Conservation (phyloP, 2,329 filamentous ascomycete species). For the Coniochaeta sp. region DNA sequence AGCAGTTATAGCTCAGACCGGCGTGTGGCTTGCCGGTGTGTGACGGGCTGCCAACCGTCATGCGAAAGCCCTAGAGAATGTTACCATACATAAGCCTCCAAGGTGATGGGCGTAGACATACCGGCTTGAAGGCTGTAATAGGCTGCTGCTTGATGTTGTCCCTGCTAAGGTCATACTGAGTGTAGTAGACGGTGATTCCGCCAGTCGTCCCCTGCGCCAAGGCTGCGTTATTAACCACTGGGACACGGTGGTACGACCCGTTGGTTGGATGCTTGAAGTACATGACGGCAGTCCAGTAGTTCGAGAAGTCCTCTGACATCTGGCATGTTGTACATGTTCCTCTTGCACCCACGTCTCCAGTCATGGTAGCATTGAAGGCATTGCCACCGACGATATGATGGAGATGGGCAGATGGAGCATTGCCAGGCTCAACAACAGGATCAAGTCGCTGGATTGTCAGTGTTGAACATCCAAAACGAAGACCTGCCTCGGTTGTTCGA, state of each 20-base stretch:
- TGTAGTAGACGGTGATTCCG: conserved; percentile 11
- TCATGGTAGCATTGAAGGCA: conserved; percentile 3
- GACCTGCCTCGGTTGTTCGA: neutral
- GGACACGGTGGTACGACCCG: conserved; percentile 11
- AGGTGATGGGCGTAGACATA: conserved; percentile 1
- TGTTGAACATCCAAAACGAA: conserved; percentile 3
- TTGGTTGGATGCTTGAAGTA: conserved; percentile 10
- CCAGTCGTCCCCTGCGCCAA: conserved; percentile 9
- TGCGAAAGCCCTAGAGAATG: conserved; percentile 10
- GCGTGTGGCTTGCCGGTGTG: conserved; percentile 3
- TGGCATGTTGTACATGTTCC: conserved; percentile 4
- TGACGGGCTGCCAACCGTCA: conserved; percentile 12
- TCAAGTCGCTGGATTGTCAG: conserved; percentile 5
- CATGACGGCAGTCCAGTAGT: conserved; percentile 10
- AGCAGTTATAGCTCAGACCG: conserved; percentile 12
- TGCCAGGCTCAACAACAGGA: conserved; percentile 4
- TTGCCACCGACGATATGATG: conserved; percentile 7
- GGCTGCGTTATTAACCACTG: conserved; percentile 7
- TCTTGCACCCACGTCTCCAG: conserved; percentile 1
- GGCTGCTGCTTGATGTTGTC: conserved; percentile 10
- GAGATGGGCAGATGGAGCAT: neutral
- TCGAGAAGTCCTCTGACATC: conserved; percentile 8
- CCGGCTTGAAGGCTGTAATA: conserved; percentile 9
- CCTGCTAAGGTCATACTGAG: conserved; percentile 9
- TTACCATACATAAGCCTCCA: conserved; percentile 7